Conservation (phyloP, 2,329 filamentous ascomycete species). For the Coleophoma crateriformis region DNA sequence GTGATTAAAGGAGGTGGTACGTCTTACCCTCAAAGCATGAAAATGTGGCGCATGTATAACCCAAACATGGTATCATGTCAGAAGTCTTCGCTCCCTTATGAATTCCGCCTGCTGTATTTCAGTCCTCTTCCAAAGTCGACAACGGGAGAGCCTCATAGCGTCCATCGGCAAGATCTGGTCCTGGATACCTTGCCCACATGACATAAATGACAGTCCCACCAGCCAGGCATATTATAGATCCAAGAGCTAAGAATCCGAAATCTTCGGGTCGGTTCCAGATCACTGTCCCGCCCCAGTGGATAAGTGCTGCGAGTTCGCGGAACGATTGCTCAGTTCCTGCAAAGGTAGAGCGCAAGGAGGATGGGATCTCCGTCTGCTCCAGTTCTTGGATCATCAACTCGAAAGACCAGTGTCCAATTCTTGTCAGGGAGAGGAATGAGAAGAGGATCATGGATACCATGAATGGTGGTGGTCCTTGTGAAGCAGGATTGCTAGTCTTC, state of each 20-base stretch:
- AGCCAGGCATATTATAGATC: constrained; percentile 24
- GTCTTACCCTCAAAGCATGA: no score
- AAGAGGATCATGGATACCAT: constrained; percentile 24
- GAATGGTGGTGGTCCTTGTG: not conserved
- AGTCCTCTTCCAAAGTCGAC: no score
- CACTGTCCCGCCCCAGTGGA: constrained; percentile 27
- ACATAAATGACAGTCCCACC: constrained; percentile 26
- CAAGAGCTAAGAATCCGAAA: constrained; percentile 28
- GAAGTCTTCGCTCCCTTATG: no score
- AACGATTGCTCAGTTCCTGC: constrained; percentile 31
- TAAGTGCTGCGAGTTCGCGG: constrained; percentile 30
- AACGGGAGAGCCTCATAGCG: no score
- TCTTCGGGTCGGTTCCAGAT: constrained; percentile 27
- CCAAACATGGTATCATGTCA: no score
- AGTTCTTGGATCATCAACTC: constrained; percentile 32
- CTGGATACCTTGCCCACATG: constrained; percentile 14
- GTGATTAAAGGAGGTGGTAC: no score
- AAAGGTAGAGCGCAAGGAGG: constrained; percentile 27
- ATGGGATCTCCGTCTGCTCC: constrained; percentile 30
- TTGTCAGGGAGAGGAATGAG: constrained; percentile 29
- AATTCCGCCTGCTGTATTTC: no score
- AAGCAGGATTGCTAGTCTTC: not conserved
- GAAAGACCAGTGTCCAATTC: constrained; percentile 31
- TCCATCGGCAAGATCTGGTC: no score
- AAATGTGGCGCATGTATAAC: no score